Conservation (phyloP, 176 grass and related monocot genomes). For the Aechmea fasciata region DNA sequence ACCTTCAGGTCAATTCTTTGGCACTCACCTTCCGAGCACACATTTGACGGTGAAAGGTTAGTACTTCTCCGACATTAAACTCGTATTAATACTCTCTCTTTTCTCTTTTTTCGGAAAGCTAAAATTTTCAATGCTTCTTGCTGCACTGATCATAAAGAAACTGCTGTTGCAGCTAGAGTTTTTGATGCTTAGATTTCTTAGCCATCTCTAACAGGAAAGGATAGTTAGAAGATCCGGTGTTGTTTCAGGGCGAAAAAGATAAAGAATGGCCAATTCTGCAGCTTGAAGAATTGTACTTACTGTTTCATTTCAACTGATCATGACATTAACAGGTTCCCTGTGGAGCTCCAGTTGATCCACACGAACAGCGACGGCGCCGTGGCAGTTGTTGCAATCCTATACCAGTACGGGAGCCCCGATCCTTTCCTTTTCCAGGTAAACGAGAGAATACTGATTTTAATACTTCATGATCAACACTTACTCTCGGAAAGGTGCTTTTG, state of each 20-base stretch:
- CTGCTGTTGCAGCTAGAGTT: too few species aligned
- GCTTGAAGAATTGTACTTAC: too few species aligned
- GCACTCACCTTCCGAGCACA: conserved; percentile 83
- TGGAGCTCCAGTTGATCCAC: conserved; percentile 74
- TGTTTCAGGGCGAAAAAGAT: too few species aligned
- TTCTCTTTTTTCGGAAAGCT: too few species aligned
- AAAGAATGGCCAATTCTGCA: too few species aligned
- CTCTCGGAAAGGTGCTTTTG: background rate
- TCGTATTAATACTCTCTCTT: too few species aligned
- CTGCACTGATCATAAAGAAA: too few species aligned
- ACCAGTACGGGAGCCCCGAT: conserved; percentile 33
- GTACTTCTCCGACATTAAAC: too few species aligned
- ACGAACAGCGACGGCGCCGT: conserved; percentile 17
- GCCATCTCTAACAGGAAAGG: background rate
- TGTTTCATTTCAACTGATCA: background rate
- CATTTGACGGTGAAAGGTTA: conserved; percentile 51
- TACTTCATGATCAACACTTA: background rate
- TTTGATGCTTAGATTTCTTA: too few species aligned
- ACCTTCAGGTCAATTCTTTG: conserved; percentile 33
- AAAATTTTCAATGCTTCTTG: too few species aligned
- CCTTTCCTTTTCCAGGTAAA: conserved; percentile 65
- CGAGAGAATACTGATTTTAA: background rate
- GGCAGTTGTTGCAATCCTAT: conserved; percentile 44
- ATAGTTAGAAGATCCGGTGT: too few species aligned
- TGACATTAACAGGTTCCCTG: conserved; percentile 18